Base-by-base conservation (phyloP, 805 yeast genomes). In the Kodamaea nitidulidarum region DNA sequence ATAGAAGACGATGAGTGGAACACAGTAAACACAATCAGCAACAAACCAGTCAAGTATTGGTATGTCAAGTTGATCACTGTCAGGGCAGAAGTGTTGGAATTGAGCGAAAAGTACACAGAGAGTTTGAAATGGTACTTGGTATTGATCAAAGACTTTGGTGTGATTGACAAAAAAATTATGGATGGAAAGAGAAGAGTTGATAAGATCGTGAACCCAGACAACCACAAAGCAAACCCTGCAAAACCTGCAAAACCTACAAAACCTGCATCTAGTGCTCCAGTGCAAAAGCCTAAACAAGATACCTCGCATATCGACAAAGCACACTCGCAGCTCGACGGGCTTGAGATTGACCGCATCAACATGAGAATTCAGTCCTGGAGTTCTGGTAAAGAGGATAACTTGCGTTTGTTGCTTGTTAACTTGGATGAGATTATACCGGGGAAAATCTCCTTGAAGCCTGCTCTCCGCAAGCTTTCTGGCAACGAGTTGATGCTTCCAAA, bases 401-500 rank as follows among this genome's bases (percentile, higher is more conserved):
- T 93, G 15, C 72, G 99, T 33, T 84, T 83, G 1, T 68, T 93
- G 41, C 67, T 93, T 22, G 71, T 88, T 1, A 73, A 88, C 2
- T 63, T 93, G 41, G 80, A 85, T 26, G 59, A 63, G 2, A 72
- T 93, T 12, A 61, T 93, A 10, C 80, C 85, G 9, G 44, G 43
- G 3, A 59, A 57, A 12, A 81, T 88, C 4, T 34, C 30, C 15
- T 39, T 47, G 42, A 38, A 37, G 28, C 45, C 47, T 4, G 45
- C 44, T 7, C 42, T 47, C 11, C 41, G 45, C 14, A 35, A 30
- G 16, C 44, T 56, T 40, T 58, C 80, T 1, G 60, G 83, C 54
- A 71, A 81, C 3, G 97, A 91, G 41, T 66, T 93, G 43, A 93
- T 93, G 43, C 67, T 90, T 46, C 91, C 95, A 14, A 90, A 88